These are phyloP conservation scores for Orbilia oligospora DNA, from an alignment of 2,329 filamentous ascomycete genomes.

Conservation along the genomic window DNA sequence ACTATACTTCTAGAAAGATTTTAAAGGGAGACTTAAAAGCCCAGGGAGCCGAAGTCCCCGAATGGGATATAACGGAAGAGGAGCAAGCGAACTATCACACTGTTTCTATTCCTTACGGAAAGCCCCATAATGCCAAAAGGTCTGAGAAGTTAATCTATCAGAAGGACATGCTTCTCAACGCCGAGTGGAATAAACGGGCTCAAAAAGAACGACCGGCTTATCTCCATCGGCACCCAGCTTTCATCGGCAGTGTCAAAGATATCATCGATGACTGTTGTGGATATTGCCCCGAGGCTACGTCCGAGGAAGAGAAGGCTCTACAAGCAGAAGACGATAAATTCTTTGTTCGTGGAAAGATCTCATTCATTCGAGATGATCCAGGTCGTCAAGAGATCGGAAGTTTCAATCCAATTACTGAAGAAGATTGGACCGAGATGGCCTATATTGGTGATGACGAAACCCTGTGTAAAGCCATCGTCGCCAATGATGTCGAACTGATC, in stretches of 20 bases:
- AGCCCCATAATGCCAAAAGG: conserved; percentile 73
- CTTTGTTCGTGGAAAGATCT: conserved; percentile 80
- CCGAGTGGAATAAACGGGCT: conserved; percentile 80
- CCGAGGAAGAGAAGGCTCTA: conserved; percentile 79
- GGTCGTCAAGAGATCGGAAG: conserved; percentile 80
- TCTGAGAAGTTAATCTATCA: conserved; percentile 88
- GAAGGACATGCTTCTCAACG: conserved; percentile 84
- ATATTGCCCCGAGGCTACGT: conserved; percentile 78
- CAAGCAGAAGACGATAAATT: conserved; percentile 78
- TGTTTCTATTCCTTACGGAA: conserved; percentile 79
- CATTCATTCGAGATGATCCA: conserved; percentile 84
- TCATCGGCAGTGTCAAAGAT: conserved; percentile 82
- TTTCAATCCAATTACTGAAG: conserved; percentile 55
- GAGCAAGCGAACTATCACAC: conserved; percentile 86
- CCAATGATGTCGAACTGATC: conserved; percentile 79
- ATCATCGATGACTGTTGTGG: conserved; percentile 87
- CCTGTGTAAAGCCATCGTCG: conserved; percentile 85
- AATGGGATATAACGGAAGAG: conserved; percentile 80
- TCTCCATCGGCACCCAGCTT: conserved; percentile 84
- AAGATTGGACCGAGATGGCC: conserved; percentile 75
- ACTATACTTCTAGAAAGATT: conserved; percentile 67
- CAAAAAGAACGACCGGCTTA: conserved; percentile 79
- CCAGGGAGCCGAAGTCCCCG: conserved; percentile 78
- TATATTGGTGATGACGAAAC: conserved; percentile 84
- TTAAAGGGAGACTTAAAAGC: conserved; percentile 79